phyloP scores from a whole-genome alignment of 2,329 filamentous ascomycete genomes.

The Aspergillus transmontanensis region DNA sequence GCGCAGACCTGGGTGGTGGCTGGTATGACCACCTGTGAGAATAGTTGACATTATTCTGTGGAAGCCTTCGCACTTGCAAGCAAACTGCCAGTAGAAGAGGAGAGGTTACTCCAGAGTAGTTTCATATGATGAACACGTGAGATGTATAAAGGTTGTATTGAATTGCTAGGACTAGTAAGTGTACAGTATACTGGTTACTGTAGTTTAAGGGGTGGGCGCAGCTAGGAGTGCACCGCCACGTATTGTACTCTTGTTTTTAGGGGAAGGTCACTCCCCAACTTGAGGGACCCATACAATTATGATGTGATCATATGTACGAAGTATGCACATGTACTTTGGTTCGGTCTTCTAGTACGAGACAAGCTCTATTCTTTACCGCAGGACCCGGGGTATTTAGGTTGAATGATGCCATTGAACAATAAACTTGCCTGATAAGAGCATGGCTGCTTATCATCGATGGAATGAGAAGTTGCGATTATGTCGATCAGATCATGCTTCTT shows the following conservation, averaged over 20 bases:
- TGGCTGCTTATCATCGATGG: background rate
- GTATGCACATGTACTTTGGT: background rate
- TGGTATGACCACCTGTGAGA: background rate
- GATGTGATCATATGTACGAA: background rate
- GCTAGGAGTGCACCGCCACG: constrained; percentile 15
- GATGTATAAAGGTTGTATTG: background rate
- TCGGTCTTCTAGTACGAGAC: background rate
- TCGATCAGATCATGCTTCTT: too few species aligned
- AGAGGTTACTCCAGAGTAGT: background rate
- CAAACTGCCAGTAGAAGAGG: background rate
- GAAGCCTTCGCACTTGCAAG: background rate
- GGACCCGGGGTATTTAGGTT: background rate
- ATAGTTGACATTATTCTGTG: background rate
- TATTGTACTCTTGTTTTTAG: constrained; percentile 1
- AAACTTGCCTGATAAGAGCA: background rate
- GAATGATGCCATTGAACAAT: background rate
- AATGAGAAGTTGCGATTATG: background rate
- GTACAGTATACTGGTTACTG: background rate
- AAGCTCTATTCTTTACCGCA: background rate
- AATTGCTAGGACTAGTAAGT: background rate
- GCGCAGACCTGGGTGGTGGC: background rate
- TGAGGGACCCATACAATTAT: background rate
- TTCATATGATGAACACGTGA: constrained; percentile 1
- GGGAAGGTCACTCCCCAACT: background rate
- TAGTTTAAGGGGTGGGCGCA: background rate